A percentile compares a stretch with the other conserved stretches of the same genome.
Evolutionary conservation across 805 yeast species (phyloP).

Genomic region (Cyberlindnera sargentensis): DNA sequence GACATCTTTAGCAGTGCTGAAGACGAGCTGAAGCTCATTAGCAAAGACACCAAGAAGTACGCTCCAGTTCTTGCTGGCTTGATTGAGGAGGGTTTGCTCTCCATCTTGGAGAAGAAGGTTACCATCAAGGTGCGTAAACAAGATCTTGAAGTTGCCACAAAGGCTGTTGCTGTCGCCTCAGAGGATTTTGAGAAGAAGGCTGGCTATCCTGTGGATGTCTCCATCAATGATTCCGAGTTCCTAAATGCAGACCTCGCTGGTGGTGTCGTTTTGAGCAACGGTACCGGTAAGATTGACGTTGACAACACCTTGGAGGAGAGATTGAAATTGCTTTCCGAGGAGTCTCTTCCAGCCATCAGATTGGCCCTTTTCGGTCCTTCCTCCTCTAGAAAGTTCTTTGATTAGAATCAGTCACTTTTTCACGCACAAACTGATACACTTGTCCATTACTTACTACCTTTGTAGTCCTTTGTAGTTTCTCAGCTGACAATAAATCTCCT

Average conservation of each 20-base stretch:
- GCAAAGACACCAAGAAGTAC: conserved; percentile 53
- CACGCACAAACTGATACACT: too few species aligned
- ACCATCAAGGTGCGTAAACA: conserved; percentile 58
- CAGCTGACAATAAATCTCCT: not conserved
- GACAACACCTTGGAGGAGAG: conserved; percentile 94
- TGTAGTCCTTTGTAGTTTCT: too few species aligned
- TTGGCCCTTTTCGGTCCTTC: conserved; percentile 85
- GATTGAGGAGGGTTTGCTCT: conserved; percentile 68
- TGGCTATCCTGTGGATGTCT: conserved; percentile 46
- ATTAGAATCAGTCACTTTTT: conserved; percentile 31
- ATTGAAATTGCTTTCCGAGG: conserved; percentile 71
- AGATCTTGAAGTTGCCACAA: conserved; percentile 53
- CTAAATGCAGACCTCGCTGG: conserved; percentile 70
- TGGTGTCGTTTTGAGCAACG: conserved; percentile 71
- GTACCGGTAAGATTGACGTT: conserved; percentile 77
- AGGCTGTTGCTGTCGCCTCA: conserved; percentile 54
- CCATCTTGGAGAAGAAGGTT: conserved; percentile 67
- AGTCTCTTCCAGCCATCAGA: conserved; percentile 88
- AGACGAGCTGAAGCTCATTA: conserved; percentile 48
- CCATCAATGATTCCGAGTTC: conserved; percentile 47
- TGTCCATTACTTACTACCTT: too few species aligned
- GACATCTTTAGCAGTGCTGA: conserved; percentile 69
- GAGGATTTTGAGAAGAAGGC: conserved; percentile 58
- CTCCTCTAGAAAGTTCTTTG: conserved; percentile 82
- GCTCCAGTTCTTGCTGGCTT: conserved; percentile 65